Percentiles rank a stretch among this genome's conserved stretches.
phyloP scores from a whole-genome alignment of 129 eudicot species.

The Dittrichia graveolens region DNA sequence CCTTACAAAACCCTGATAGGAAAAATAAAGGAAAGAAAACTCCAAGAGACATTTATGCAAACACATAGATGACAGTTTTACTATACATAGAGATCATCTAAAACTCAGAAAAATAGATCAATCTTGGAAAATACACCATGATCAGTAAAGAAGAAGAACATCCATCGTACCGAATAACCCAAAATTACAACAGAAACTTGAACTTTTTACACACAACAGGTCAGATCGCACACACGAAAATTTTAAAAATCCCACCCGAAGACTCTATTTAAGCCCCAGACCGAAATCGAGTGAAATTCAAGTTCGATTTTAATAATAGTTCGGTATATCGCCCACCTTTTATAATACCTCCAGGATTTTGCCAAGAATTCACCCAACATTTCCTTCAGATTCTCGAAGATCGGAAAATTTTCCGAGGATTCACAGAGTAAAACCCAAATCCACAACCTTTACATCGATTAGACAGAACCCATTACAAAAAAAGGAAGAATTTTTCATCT shows the following conservation, averaged over 20 bases:
- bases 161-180: background rate
- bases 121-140: conserved; percentile 24
- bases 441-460: conserved; percentile 13
- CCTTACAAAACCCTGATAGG: conserved; percentile 50
- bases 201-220: background rate
- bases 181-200: no score
- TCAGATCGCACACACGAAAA: conserved; percentile 42
- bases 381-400: conserved; percentile 28
- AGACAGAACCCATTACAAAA: conserved; percentile 22
- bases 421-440: conserved; percentile 30
- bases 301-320: background rate
- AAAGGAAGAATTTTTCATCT: background rate
- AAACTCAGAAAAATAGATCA: conserved; percentile 33
- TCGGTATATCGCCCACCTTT: conserved; percentile 33
- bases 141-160: conserved; percentile 11
- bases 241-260: no score
- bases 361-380: conserved; percentile 25
- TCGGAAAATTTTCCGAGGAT: conserved; percentile 21
- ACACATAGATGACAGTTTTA: conserved; percentile 23
- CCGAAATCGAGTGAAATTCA: conserved; percentile 8
- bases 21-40: conserved; percentile 4
- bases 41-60: conserved; percentile 20
- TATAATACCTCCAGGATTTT: conserved; percentile 23
- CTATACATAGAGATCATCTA: conserved; percentile 20
- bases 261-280: background rate